Evolutionary conservation across 352 stramenopile genomes (phyloP).

Genomic region (Phytophthora meadii): DNA sequence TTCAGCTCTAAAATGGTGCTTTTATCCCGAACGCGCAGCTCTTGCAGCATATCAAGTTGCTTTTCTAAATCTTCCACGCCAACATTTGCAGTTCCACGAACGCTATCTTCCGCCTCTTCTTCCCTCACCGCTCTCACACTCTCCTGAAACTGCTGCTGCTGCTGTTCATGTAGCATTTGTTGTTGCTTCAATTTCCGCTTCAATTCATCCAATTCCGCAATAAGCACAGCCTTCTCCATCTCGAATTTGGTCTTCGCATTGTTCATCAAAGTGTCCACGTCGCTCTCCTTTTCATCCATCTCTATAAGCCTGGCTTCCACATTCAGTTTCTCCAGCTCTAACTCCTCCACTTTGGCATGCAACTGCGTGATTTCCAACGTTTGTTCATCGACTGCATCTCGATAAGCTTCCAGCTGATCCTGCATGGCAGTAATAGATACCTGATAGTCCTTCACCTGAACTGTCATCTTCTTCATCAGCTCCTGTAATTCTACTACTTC

Average conservation of each 20-base stretch:
- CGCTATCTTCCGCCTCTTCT: constrained; percentile 6
- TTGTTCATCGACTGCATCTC: constrained; percentile 67
- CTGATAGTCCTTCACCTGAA: constrained; percentile 55
- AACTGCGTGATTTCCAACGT: constrained; percentile 72
- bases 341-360: constrained; percentile 55
- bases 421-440: constrained; percentile 50
- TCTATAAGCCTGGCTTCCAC: constrained; percentile 77
- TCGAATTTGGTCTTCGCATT: constrained; percentile 60
- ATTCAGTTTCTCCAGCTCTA: constrained; percentile 60
- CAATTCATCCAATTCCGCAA: constrained; percentile 51
- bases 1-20: constrained; percentile 65
- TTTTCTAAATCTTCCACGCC: constrained; percentile 53
- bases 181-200: constrained; percentile 49
- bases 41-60: constrained; percentile 71
- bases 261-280: constrained; percentile 58
- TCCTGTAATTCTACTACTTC: constrained; percentile 47
- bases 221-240: constrained; percentile 58
- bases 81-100: constrained; percentile 10
- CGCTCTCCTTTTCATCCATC: constrained; percentile 71
- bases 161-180: constrained; percentile 41
- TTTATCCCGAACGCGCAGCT: constrained; percentile 71
- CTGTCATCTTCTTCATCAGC: constrained; percentile 41
- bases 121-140: constrained; percentile 10
- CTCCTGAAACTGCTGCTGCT: constrained; percentile 43
- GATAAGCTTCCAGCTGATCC: constrained; percentile 59